Base-by-base conservation (phyloP, 139 green algal species). In the Yamagishiella unicocca region DNA sequence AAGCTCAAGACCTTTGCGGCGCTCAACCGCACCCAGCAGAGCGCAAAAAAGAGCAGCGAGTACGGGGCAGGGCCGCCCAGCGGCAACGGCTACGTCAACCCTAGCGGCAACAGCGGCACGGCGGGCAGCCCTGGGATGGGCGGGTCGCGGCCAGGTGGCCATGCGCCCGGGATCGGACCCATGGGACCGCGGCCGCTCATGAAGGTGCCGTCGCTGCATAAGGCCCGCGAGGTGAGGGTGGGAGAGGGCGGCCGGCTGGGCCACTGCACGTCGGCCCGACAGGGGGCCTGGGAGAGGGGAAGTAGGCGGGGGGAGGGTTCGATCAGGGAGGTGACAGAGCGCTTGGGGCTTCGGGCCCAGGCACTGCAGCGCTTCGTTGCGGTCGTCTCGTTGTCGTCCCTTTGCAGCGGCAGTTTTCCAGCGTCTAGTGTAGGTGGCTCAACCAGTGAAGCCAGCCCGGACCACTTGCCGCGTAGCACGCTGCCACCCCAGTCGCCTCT, bases 1-100 rank as follows among this genome's bases (percentile, higher is more conserved):
- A 85, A 85, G 79, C 79, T 85, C 58, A 85, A 85, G 38, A 85
- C 79, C 1, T 85, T 85, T 33, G 79, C 79, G 42, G 79, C 79
- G 42, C 40, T 85, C 42, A 85, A 85, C 62, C 79, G 79, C 40
- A 85, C 79, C 61, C 79, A 85, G 79, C 79, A 85, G 62, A 85
- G 62, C 62, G 79, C 79, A 10, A 85, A 85, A 43, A 85, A 85
- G 38, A 76, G 61, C 61, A 76, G 61, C 61, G 79, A 85, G 58
- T 85, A 66, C 40, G 79, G 79, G 29, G 58, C n/a, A 31, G 58
- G 38, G 35, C 40, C 78, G 25, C 9, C 29, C 27, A 55, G 72
- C 72, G 25, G 14, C n/a, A 62, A 66, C 42, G 61, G 61, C 33
- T n/a, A 38, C 33, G 42, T 24, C n/a, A 55, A 35, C 58, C 38